Base-by-base conservation (phyloP, 805 yeast species). In the Nakazawaea laoshanensis region DNA sequence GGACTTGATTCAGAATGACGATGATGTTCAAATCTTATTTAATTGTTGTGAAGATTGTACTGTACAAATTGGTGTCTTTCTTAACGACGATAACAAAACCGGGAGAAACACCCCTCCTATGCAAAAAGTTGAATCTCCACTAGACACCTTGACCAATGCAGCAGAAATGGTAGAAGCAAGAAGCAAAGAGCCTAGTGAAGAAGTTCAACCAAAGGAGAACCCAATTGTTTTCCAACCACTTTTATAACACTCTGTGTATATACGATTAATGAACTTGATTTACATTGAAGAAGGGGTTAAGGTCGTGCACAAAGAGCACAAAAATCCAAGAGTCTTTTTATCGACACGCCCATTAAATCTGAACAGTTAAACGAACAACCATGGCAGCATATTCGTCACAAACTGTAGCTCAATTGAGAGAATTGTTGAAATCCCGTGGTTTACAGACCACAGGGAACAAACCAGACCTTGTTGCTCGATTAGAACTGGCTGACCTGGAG, bases 331-430 rank as follows among this genome's bases (percentile, higher is more conserved):
- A n/a, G n/a, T n/a, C n/a, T n/a, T n/a, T n/a, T n/a, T n/a, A n/a
- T n/a, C n/a, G n/a, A n/a, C n/a, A n/a, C n/a, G n/a, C n/a, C n/a
- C n/a, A n/a, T n/a, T n/a, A n/a, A 9, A 15, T n/a, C 7, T 12
- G 11, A 19, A 24, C 13, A 7, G 7, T 11, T 11, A 24, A 24
- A n/a, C 12, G n/a, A 24, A 7, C 7, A 7, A n/a, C n/a, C n/a
- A 24, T 24, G 7, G 7, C n/a, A n/a, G n/a, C n/a, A n/a, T 79
- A 76, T 51, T 50, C 73, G n/a, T 49, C 76, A n/a, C 67, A 73
- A 42, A 79, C 88, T 3, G 96, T 87, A 32, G 76, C 79, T 13
- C 95, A 87, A 61, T 68, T 89, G 55, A 88, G 84, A 53, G 95
- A 82, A 41, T 48, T 72, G 36, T 67, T 89, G 46, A 78, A 79